Percentiles rank a stretch among this genome's conserved stretches.
Evolutionary conservation across 495 filamentous ascomycete genomes (phyloP).

Genomic region (Polyplosphaeria fusca): DNA sequence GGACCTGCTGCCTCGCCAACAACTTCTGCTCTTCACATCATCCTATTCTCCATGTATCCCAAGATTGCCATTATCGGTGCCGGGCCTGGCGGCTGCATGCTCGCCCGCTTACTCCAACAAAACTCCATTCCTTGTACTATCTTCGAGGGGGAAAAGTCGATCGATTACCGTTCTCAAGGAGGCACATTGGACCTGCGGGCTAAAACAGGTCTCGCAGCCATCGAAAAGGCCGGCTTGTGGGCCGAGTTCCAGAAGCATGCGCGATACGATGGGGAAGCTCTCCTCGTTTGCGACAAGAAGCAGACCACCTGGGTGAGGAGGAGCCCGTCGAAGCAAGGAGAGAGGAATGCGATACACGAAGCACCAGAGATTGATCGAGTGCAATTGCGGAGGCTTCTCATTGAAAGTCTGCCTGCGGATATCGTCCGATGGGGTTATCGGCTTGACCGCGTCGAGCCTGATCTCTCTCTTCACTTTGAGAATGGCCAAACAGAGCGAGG

Average conservation of each 20-base stretch:
- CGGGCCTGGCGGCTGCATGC: constrained; percentile 56
- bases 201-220: constrained; percentile 50
- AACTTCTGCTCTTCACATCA: too few relatives aligned
- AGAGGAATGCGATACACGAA: constrained; percentile 20
- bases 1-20: too few relatives aligned
- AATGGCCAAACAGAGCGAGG: constrained; percentile 29
- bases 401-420: constrained; percentile 18
- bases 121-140: constrained; percentile 49
- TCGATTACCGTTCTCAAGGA: constrained; percentile 45
- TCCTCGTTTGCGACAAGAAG: constrained; percentile 39
- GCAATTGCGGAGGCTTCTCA: constrained; percentile 17
- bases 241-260: constrained; percentile 48
- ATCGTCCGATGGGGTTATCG: constrained; percentile 16
- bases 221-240: constrained; percentile 52
- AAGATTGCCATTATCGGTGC: constrained; percentile 37
- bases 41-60: constrained; percentile 32
- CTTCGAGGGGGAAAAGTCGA: constrained; percentile 52
- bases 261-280: constrained; percentile 45
- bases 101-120: constrained; percentile 54
- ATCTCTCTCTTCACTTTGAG: constrained; percentile 32
- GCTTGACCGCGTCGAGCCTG: constrained; percentile 23
- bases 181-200: constrained; percentile 58
- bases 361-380: constrained; percentile 32
- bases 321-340: constrained; percentile 36
- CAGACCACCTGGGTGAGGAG: constrained; percentile 36